These are phyloP conservation scores for Chlorociboria aeruginascens DNA, from an alignment of 495 filamentous ascomycete genomes.

Conservation along the genomic window DNA sequence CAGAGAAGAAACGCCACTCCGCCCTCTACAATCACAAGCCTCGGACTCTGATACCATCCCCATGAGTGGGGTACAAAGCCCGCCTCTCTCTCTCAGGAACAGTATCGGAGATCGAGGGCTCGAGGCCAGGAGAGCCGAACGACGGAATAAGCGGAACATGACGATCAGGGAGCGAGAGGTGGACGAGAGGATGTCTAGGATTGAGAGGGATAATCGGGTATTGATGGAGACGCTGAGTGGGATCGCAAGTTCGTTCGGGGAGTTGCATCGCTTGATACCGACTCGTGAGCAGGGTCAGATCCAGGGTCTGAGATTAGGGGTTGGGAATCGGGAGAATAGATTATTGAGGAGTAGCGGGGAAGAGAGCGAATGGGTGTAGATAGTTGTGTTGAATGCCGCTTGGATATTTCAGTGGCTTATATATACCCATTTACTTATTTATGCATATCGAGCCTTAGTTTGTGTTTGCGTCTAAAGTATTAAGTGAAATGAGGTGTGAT, in stretches of 20 bases:
- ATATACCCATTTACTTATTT: no score
- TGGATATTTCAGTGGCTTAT: neutral
- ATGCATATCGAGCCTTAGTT: no score
- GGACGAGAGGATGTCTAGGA: conserved; percentile 2
- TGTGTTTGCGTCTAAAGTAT: no score
- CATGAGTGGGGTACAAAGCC: neutral
- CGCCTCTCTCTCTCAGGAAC: neutral
- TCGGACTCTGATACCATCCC: conserved; percentile 1
- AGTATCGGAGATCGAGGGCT: neutral
- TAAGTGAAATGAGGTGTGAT: no score
- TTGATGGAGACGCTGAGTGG: conserved; percentile 10
- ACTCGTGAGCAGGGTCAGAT: neutral
- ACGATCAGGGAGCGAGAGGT: conserved; percentile 8
- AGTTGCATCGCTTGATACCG: neutral
- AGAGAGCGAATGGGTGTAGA: neutral
- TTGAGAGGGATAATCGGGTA: conserved; percentile 13
- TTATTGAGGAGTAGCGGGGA: neutral
- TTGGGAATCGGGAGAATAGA: neutral
- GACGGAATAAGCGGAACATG: conserved; percentile 11
- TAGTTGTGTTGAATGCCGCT: neutral
- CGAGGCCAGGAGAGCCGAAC: conserved; percentile 3
- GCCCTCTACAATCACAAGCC: neutral
- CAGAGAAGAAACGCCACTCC: neutral
- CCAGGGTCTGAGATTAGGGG: neutral
- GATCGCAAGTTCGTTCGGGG: conserved; percentile 7